Percentiles rank a stretch among this genome's conserved stretches.
These are phyloP conservation scores for Penicillium olsonii DNA, from an alignment of 2,329 filamentous ascomycete genomes.

Conservation along the genomic window DNA sequence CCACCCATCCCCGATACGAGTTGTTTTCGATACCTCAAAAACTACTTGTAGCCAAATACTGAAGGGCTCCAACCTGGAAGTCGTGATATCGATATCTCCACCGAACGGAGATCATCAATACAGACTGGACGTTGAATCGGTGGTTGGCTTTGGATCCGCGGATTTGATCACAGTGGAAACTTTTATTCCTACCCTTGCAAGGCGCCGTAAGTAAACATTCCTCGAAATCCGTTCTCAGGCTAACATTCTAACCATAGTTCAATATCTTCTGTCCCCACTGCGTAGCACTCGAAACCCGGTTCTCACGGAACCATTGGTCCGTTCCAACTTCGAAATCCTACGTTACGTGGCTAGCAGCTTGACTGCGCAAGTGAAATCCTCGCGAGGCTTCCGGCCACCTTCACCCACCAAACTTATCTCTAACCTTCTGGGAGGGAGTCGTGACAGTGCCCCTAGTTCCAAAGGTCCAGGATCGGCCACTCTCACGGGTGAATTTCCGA, in stretches of 20 bases:
- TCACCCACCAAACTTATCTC: slow-evolving; percentile 91
- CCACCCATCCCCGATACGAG: slow-evolving; percentile 34
- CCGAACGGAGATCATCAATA: slow-evolving; percentile 62
- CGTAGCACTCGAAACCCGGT: slow-evolving; percentile 59
- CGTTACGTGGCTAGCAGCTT: slow-evolving; percentile 66
- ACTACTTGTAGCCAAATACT: slow-evolving; percentile 31
- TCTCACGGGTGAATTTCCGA: slow-evolving; percentile 46
- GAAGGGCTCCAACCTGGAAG: slow-evolving; percentile 41
- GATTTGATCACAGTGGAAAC: slow-evolving; percentile 74
- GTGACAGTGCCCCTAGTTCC: slow-evolving; percentile 35
- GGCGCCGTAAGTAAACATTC: slow-evolving; percentile 60
- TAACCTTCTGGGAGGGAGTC: slow-evolving; percentile 69
- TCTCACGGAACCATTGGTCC: slow-evolving; percentile 65
- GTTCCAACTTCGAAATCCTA: slow-evolving; percentile 76
- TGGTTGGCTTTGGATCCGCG: slow-evolving; percentile 69
- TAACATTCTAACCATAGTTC: slow-evolving; percentile 53
- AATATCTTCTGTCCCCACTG: slow-evolving; percentile 70
- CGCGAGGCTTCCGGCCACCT: slow-evolving; percentile 69
- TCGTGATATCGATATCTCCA: slow-evolving; percentile 68
- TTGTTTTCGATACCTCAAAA: slow-evolving; percentile 41
- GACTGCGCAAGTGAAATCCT: slow-evolving; percentile 61
- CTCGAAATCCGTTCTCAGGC: not conserved
- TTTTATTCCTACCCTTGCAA: slow-evolving; percentile 72
- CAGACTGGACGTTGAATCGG: slow-evolving; percentile 61
- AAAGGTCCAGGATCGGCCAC: slow-evolving; percentile 40